Evolutionary conservation across 345 rosid species (phyloP).

Genomic region (Brassica cretica): DNA sequence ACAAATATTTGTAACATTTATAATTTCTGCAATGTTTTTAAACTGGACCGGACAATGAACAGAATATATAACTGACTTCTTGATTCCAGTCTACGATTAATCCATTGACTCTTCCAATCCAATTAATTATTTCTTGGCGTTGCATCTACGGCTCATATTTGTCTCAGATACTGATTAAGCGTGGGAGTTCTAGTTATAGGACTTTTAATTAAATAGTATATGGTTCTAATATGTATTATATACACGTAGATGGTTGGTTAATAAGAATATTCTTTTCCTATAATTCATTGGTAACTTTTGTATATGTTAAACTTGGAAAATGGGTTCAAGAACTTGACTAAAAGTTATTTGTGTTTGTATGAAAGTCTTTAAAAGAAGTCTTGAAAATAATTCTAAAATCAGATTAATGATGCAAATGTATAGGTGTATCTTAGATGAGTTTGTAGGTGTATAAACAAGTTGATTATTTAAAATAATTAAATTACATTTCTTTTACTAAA

Average conservation of each 20-base stretch:
- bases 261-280: background rate
- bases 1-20: too few species aligned
- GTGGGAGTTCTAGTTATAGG: too few species aligned
- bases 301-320: background rate
- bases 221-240: background rate
- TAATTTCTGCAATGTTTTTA: too few species aligned
- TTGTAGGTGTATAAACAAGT: background rate
- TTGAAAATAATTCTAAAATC: background rate
- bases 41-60: background rate
- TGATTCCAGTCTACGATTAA: background rate
- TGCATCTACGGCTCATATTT: background rate
- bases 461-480: too few species aligned
- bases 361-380: background rate
- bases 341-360: background rate
- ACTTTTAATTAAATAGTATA: background rate
- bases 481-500: too few species aligned
- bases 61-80: background rate
- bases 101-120: background rate
- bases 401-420: background rate
- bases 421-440: background rate
- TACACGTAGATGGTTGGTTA: background rate
- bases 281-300: background rate
- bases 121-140: background rate
- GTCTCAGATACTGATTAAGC: background rate
- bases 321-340: background rate